These are phyloP conservation scores for Conringia planisiliqua DNA, from an alignment of 345 rosid genomes.

Conservation along the genomic window DNA sequence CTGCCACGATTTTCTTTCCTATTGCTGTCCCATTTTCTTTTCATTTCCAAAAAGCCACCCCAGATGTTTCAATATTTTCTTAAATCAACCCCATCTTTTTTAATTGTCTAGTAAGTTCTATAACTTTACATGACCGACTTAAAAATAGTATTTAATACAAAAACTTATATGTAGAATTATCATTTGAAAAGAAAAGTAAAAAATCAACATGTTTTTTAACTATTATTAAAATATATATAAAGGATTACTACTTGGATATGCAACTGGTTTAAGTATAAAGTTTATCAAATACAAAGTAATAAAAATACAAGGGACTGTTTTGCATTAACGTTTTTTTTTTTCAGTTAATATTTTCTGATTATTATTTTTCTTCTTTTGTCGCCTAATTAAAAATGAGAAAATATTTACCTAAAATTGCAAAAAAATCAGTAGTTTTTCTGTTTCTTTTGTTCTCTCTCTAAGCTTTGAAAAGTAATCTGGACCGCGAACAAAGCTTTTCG, in stretches of 20 bases:
- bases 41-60: not conserved
- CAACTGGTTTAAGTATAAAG: not conserved
- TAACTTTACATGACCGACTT: not conserved
- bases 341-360: not conserved
- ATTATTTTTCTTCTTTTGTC: not conserved
- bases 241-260: not conserved
- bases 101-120: not conserved
- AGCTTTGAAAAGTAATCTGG: conserved; percentile 48
- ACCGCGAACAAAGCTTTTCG: conserved; percentile 52
- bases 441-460: not conserved
- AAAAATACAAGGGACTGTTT: not conserved
- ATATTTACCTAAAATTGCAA: not conserved
- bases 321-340: not conserved
- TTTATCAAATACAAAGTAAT: not conserved
- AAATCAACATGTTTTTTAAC: no score
- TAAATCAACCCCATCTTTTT: not conserved
- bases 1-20: conserved; percentile 19
- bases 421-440: conserved; percentile 2
- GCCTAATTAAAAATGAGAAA: not conserved
- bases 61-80: not conserved
- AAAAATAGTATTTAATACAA: not conserved
- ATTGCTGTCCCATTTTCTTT: not conserved
- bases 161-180: not conserved
- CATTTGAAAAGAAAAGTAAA: not conserved
- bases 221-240: not conserved